A percentile compares a stretch with the other conserved stretches of the same genome.
phyloP scores from a whole-genome alignment of 2,329 filamentous ascomycete genomes.

The Neonectria neomacrospora region DNA sequence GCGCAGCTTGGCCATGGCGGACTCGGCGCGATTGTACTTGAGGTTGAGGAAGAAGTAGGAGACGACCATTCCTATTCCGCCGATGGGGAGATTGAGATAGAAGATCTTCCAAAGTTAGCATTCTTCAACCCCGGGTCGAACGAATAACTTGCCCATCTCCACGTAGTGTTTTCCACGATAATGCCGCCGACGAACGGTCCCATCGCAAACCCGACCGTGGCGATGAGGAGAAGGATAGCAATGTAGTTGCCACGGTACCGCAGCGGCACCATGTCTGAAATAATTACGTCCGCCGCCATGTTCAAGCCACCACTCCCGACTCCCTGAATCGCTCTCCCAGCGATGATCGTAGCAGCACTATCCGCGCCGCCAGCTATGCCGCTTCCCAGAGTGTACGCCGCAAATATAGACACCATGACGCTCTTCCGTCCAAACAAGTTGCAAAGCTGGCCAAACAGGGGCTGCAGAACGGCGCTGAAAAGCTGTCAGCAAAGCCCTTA shows the following conservation, averaged over 20 bases:
- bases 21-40: slow-evolving; percentile 36
- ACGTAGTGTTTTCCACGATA: slow-evolving; percentile 45
- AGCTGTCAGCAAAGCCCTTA: slow-evolving; percentile 1
- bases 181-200: slow-evolving; percentile 50
- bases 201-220: slow-evolving; percentile 48
- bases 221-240: slow-evolving; percentile 47
- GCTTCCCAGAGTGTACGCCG: slow-evolving; percentile 62
- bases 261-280: slow-evolving; percentile 61
- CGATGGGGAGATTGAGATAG: slow-evolving; percentile 55
- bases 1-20: slow-evolving; percentile 43
- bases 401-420: slow-evolving; percentile 53
- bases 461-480: slow-evolving; percentile 51
- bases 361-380: slow-evolving; percentile 57
- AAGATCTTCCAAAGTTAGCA: slow-evolving; percentile 49
- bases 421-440: slow-evolving; percentile 63
- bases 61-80: slow-evolving; percentile 47
- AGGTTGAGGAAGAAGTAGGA: slow-evolving; percentile 53
- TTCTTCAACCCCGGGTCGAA: too few relatives aligned
- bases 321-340: slow-evolving; percentile 56
- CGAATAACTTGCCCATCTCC: slow-evolving; percentile 50
- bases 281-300: slow-evolving; percentile 49
- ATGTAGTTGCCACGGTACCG: slow-evolving; percentile 57
- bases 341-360: slow-evolving; percentile 56
- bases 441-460: slow-evolving; percentile 60
- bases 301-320: slow-evolving; percentile 42